Evolutionary conservation across 306 rosid species (phyloP).

Genomic region (Hippophae gyantsensis): DNA sequence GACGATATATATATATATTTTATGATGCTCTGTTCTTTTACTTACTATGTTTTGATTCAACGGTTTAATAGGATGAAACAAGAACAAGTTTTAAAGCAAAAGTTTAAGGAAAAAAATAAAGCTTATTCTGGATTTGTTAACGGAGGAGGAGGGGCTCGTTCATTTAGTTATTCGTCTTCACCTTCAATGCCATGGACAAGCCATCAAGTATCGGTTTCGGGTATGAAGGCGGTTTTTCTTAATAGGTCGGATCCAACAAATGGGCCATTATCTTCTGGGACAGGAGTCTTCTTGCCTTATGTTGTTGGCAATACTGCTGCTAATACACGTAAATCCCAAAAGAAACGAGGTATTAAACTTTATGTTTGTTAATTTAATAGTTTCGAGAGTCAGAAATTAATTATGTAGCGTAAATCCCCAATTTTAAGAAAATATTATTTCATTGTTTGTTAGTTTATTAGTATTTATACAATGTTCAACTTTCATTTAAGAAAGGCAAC

Average conservation of each 20-base stretch:
- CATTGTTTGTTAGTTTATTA: background rate
- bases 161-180: background rate
- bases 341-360: conserved; percentile 27
- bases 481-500: background rate
- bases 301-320: conserved; percentile 7
- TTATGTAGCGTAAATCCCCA: too few species aligned
- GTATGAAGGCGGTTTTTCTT: conserved; percentile 30
- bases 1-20: background rate
- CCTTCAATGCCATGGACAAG: background rate
- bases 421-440: too few species aligned
- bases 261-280: conserved; percentile 35
- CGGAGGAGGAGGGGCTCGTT: conserved; percentile 8
- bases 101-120: background rate
- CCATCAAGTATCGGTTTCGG: conserved; percentile 21
- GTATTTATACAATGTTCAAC: too few species aligned
- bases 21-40: background rate
- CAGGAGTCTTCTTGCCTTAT: conserved; percentile 73
- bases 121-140: background rate
- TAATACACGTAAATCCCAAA: conserved; percentile 22
- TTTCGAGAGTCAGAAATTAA: too few species aligned
- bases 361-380: too few species aligned
- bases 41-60: background rate
- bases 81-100: conserved; percentile 26
- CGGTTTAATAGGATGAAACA: conserved; percentile 20
- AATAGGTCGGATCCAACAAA: conserved; percentile 28